A percentile compares a stretch with the other conserved stretches of the same genome.
Evolutionary conservation across 345 rosid genomes (phyloP).

Genomic region (Rhodomyrtus tomentosa): DNA sequence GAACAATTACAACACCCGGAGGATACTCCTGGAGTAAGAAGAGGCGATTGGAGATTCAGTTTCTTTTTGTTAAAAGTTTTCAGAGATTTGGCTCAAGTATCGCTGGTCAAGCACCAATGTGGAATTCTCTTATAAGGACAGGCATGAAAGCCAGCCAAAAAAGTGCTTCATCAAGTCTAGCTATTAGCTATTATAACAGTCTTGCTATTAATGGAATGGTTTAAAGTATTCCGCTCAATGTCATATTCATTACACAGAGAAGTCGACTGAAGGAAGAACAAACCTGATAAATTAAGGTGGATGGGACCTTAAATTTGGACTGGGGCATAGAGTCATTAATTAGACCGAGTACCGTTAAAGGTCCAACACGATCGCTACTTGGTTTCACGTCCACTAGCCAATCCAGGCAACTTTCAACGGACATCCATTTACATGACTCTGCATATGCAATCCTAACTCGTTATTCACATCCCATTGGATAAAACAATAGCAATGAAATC

Average conservation of each 20-base stretch:
- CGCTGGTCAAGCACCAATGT: not conserved
- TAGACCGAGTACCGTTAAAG: slow-evolving; percentile 38
- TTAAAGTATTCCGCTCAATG: not conserved
- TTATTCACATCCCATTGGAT: not conserved
- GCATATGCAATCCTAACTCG: slow-evolving; percentile 1
- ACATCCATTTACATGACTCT: slow-evolving; percentile 61
- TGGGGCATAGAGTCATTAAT: slow-evolving; percentile 28
- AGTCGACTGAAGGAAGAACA: not conserved
- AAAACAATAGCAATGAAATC: not conserved
- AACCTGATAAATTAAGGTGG: slow-evolving; percentile 55
- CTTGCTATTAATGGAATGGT: not conserved
- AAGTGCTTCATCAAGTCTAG: not conserved
- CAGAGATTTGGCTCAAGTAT: not conserved
- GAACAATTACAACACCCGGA: slow-evolving; percentile 64
- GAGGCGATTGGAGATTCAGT: not conserved
- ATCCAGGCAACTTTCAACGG: slow-evolving; percentile 39
- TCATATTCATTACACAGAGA: not conserved
- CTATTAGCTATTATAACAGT: not conserved
- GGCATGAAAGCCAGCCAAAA: not conserved
- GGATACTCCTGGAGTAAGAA: slow-evolving; percentile 67
- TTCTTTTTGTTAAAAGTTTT: not conserved
- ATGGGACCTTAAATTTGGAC: slow-evolving; percentile 18
- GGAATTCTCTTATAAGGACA: not conserved
- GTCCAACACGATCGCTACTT: slow-evolving; percentile 56
- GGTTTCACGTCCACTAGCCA: slow-evolving; percentile 46